Evolutionary conservation across 495 filamentous ascomycete species (phyloP).

Genomic region (Lasiosphaeria hispida): DNA sequence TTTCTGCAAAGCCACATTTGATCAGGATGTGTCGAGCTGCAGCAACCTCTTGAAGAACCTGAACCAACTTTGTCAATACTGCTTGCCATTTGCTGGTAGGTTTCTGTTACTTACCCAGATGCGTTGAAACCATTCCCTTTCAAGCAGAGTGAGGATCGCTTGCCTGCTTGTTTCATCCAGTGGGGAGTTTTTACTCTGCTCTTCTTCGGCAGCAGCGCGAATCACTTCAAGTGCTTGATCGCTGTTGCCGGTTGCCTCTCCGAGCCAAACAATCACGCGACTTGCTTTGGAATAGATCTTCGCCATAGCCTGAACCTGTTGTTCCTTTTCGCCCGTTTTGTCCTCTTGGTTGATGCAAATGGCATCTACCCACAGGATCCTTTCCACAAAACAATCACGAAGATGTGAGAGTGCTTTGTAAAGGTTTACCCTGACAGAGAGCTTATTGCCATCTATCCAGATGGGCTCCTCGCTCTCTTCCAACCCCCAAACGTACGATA

Average conservation of each 20-base stretch:
- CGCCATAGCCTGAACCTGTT: constrained; percentile 27
- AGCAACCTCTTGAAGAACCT: constrained; percentile 13
- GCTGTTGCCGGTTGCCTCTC: too few species aligned
- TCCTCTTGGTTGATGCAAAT: constrained; percentile 21
- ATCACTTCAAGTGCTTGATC: constrained; percentile 17
- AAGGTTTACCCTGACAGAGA: neutral
- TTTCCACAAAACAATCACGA: neutral
- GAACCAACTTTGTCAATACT: neutral
- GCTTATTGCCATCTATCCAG: neutral
- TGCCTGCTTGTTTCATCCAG: too few species aligned
- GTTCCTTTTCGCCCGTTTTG: constrained; percentile 7
- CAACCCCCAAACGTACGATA: constrained; percentile 10
- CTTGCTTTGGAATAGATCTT: constrained; percentile 37
- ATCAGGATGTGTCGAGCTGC: constrained; percentile 12
- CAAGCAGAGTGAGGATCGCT: neutral
- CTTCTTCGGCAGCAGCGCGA: constrained; percentile 19
- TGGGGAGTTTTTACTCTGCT: neutral
- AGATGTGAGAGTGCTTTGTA: neutral
- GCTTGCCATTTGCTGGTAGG: neutral
- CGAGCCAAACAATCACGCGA: constrained; percentile 17
- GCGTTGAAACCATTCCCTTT: constrained; percentile 5
- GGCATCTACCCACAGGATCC: constrained; percentile 3
- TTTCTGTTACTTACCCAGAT: constrained; percentile 9
- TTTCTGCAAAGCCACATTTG: constrained; percentile 1
- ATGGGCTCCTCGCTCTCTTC: neutral